Conservation (phyloP, 2,329 filamentous ascomycete species). For the Epichloe coenophiala region DNA sequence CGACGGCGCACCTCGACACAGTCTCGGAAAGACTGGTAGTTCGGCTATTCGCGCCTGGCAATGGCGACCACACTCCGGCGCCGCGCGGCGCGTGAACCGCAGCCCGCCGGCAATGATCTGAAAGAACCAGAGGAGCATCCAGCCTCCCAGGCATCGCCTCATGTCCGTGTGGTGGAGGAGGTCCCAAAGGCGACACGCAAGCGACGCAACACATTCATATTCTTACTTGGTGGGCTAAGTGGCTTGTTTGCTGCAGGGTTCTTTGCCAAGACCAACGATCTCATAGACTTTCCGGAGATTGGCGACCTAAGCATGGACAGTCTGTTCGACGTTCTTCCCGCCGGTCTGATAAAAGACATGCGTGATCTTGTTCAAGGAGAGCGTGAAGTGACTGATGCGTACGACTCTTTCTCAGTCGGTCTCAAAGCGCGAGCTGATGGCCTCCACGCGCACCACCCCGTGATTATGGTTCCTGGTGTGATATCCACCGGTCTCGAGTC, state of each 20-base stretch:
- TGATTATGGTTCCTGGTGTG: conserved; percentile 95
- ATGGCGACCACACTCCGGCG: conserved; percentile 21
- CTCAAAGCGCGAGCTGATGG: conserved; percentile 72
- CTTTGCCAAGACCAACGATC: conserved; percentile 77
- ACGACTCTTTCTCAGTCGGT: conserved; percentile 89
- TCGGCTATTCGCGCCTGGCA: background rate
- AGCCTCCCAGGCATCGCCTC: conserved; percentile 13
- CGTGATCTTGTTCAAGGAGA: conserved; percentile 77
- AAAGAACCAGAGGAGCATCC: conserved; percentile 17
- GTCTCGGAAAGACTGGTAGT: background rate
- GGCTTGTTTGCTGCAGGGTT: conserved; percentile 80
- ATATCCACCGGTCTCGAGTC: conserved; percentile 95
- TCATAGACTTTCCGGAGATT: conserved; percentile 65
- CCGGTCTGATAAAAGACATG: conserved; percentile 73
- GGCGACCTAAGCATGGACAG: conserved; percentile 71
- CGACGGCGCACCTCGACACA: background rate
- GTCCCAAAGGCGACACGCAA: conserved; percentile 42
- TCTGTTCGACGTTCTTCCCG: conserved; percentile 75
- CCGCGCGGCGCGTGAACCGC: conserved; percentile 15
- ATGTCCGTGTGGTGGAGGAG: conserved; percentile 31
- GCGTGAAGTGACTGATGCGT: conserved; percentile 67
- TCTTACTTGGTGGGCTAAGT: conserved; percentile 77
- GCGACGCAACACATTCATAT: conserved; percentile 68
- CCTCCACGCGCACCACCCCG: conserved; percentile 66
- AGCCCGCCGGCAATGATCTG: conserved; percentile 10